Percentiles rank a stretch among this genome's conserved stretches.
These are phyloP conservation scores for Kalmusia sp. DNA, from an alignment of 2,329 filamentous ascomycete genomes.

Conservation along the genomic window DNA sequence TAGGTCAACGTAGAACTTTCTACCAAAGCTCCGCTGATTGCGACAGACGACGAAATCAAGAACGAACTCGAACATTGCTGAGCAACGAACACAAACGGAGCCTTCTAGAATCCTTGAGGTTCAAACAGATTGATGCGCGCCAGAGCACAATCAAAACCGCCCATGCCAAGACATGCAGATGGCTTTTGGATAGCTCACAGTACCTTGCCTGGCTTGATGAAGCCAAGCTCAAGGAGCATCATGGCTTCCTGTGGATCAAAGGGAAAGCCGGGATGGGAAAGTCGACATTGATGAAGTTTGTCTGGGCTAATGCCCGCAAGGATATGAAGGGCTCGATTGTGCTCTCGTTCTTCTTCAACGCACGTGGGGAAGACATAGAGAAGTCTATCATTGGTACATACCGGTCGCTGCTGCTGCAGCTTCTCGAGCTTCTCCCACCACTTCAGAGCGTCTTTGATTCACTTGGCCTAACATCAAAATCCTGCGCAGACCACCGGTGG, in stretches of 20 bases:
- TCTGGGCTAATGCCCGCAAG: slow-evolving; percentile 13
- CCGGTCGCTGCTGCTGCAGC: slow-evolving; percentile 24
- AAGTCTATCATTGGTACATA: slow-evolving; percentile 21
- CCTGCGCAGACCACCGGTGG: slow-evolving; percentile 9
- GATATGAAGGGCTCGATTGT: slow-evolving; percentile 4
- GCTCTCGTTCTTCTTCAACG: slow-evolving; percentile 26
- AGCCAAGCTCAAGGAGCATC: slow-evolving; percentile 27
- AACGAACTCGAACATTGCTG: background rate
- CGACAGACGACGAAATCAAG: too few species aligned
- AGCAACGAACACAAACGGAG: background rate
- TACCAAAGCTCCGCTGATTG: too few species aligned
- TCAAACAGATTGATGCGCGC: slow-evolving; percentile 47
- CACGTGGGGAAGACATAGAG: slow-evolving; percentile 18
- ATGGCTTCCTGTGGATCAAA: slow-evolving; percentile 55
- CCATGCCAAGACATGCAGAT: slow-evolving; percentile 47
- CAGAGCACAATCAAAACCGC: slow-evolving; percentile 43
- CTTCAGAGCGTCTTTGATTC: slow-evolving; percentile 9
- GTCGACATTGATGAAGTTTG: slow-evolving; percentile 49
- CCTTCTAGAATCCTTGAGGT: slow-evolving; percentile 41
- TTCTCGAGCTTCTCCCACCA: slow-evolving; percentile 15
- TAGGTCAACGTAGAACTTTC: too few species aligned
- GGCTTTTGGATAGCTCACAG: slow-evolving; percentile 43
- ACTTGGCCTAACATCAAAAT: slow-evolving; percentile 1
- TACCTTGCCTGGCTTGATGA: slow-evolving; percentile 49
- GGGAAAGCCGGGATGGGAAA: slow-evolving; percentile 45